phyloP scores from a whole-genome alignment of 2,329 filamentous ascomycete genomes.

The Gaeumannomyces tritici region DNA sequence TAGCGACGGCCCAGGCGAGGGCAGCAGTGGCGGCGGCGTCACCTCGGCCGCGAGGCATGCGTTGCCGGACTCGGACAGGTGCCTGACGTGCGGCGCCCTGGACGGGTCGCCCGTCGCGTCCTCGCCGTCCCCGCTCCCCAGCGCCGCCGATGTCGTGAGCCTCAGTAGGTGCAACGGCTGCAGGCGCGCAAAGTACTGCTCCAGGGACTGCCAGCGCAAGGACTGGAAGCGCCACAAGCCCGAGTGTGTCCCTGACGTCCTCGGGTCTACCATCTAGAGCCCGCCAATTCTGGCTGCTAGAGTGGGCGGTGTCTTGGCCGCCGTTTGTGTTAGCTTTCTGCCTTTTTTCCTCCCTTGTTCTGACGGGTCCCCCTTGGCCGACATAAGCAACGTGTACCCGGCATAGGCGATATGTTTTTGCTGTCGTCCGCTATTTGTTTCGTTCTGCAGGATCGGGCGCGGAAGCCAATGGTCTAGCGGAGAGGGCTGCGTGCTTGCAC shows the following conservation, averaged over 20 bases:
- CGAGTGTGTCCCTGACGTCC: slow-evolving; percentile 22
- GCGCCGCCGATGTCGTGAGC: neutral
- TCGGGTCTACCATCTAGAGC: neutral
- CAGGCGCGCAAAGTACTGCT: slow-evolving; percentile 37
- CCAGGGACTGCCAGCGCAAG: slow-evolving; percentile 38
- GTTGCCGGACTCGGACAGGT: slow-evolving; percentile 14
- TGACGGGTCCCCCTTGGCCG: no score
- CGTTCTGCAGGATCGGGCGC: no score
- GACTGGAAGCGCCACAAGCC: slow-evolving; percentile 43
- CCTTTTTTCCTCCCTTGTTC: neutral
- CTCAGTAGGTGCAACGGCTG: slow-evolving; percentile 38
- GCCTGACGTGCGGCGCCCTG: slow-evolving; percentile 25
- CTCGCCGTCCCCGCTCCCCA: slow-evolving; percentile 4
- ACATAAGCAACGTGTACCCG: neutral
- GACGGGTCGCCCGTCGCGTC: slow-evolving; percentile 7
- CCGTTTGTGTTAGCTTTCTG: neutral
- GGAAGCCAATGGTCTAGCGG: no score
- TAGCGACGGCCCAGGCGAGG: neutral
- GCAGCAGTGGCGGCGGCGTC: neutral
- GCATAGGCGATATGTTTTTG: no score
- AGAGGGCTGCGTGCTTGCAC: no score
- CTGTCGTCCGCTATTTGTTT: no score
- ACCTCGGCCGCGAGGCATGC: neutral
- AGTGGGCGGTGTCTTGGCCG: neutral
- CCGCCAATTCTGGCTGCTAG: neutral